A percentile compares a stretch with the other conserved stretches of the same genome.
Conservation (phyloP, 2,329 filamentous ascomycete genomes). For the Bisporella sp. region DNA sequence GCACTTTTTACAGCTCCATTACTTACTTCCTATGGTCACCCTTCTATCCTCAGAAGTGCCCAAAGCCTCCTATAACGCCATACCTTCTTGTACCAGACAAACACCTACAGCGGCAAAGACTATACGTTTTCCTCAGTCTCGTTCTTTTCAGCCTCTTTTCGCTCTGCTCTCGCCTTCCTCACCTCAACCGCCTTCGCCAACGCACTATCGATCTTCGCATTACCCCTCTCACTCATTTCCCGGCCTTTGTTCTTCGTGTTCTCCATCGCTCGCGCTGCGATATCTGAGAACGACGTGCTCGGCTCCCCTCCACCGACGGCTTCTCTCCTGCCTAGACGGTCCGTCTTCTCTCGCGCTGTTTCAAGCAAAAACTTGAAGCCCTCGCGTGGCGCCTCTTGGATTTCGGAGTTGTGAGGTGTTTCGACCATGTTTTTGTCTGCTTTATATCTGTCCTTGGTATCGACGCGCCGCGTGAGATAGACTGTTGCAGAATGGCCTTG, state of each 20-base stretch:
- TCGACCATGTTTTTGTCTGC: conserved; percentile 23
- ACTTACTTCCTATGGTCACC: too few species aligned
- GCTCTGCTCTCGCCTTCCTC: conserved; percentile 9
- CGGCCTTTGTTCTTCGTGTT: conserved; percentile 17
- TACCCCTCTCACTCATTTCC: conserved; percentile 14
- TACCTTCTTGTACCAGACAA: not conserved
- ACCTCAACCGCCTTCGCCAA: conserved; percentile 14
- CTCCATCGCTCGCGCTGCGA: conserved; percentile 19
- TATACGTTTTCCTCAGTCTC: not conserved
- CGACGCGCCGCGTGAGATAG: conserved; percentile 47
- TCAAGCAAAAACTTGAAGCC: conserved; percentile 26
- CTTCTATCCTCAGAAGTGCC: too few species aligned
- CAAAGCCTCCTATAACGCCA: too few species aligned
- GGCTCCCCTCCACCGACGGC: conserved; percentile 2
- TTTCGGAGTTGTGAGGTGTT: conserved; percentile 13
- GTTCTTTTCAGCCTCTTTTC: not conserved
- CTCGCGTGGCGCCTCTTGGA: conserved; percentile 14
- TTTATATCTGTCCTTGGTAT: conserved; percentile 29
- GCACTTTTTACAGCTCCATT: too few species aligned
- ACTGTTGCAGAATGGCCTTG: conserved; percentile 45
- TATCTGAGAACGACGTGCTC: conserved; percentile 13
- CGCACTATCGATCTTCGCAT: conserved; percentile 10
- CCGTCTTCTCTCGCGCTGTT: conserved; percentile 18
- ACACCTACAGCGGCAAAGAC: not conserved
- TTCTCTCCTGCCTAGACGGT: conserved; percentile 4